A percentile compares a stretch with the other conserved stretches of the same genome.
phyloP scores from a whole-genome alignment of 768 basidiomycete genomes.

The Leccinum olivaceopallidum region DNA sequence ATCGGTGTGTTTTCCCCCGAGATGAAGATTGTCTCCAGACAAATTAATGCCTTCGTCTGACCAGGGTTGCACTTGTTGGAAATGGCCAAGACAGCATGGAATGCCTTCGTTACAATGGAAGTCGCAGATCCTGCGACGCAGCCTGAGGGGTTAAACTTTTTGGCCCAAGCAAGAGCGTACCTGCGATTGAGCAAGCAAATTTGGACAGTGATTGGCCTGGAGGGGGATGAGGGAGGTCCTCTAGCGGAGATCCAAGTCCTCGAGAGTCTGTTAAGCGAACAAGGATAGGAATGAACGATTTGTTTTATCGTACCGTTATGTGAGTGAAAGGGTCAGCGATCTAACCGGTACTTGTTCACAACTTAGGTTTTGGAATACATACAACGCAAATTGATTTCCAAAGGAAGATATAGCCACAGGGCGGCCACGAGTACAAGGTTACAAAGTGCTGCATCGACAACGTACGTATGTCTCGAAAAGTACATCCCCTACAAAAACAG shows the following conservation, averaged over 20 bases:
- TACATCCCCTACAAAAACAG: neutral
- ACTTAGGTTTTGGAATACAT: neutral
- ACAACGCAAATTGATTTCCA: neutral
- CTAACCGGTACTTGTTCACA: neutral
- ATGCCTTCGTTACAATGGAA: constrained; percentile 45
- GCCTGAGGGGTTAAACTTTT: constrained; percentile 21
- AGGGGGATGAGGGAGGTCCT: constrained; percentile 66
- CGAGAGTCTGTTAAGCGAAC: constrained; percentile 37
- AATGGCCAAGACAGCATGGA: constrained; percentile 78
- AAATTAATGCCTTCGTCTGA: neutral
- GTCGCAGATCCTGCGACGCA: constrained; percentile 4
- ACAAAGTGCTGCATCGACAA: neutral
- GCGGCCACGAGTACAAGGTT: neutral
- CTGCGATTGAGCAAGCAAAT: constrained; percentile 43
- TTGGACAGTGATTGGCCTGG: constrained; percentile 51
- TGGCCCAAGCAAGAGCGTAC: constrained; percentile 36
- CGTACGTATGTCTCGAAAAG: neutral
- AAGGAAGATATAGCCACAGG: neutral
- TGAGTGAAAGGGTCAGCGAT: neutral
- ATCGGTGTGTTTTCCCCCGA: constrained; percentile 50
- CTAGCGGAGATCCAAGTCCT: constrained; percentile 52
- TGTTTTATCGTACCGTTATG: neutral
- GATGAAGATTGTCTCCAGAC: neutral
- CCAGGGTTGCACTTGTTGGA: constrained; percentile 77
- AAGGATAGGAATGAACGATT: neutral